These are phyloP conservation scores for Letharia lupina DNA, from an alignment of 495 filamentous ascomycete species.

Conservation along the genomic window DNA sequence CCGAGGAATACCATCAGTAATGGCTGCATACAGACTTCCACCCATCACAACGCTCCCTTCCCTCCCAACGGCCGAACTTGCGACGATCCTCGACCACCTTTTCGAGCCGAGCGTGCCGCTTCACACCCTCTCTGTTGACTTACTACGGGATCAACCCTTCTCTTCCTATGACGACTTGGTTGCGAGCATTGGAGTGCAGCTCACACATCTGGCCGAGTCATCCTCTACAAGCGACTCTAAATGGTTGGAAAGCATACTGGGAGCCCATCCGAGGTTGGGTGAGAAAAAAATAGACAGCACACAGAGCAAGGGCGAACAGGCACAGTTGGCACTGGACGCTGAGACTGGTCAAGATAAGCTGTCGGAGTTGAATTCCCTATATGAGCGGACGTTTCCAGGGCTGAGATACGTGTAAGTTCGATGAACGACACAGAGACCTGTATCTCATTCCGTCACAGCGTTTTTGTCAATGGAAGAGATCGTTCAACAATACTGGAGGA, in stretches of 20 bases:
- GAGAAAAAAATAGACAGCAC: slow-evolving; percentile 69
- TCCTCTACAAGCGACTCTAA: slow-evolving; percentile 44
- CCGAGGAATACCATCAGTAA: not conserved
- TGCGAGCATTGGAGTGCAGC: slow-evolving; percentile 47
- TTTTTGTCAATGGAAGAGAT: slow-evolving; percentile 80
- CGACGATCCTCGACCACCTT: slow-evolving; percentile 64
- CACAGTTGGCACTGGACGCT: slow-evolving; percentile 49
- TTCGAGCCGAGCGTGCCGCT: slow-evolving; percentile 79
- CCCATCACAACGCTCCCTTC: slow-evolving; percentile 42
- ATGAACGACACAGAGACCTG: not conserved
- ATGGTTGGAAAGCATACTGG: slow-evolving; percentile 62
- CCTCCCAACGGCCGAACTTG: slow-evolving; percentile 48
- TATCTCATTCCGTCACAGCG: slow-evolving; percentile 34
- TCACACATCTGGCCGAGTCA: slow-evolving; percentile 47
- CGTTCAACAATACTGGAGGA: slow-evolving; percentile 71
- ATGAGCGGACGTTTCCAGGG: slow-evolving; percentile 75
- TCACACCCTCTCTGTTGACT: slow-evolving; percentile 59
- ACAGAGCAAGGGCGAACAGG: slow-evolving; percentile 72
- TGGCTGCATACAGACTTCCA: slow-evolving; percentile 36
- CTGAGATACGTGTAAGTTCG: slow-evolving; percentile 70
- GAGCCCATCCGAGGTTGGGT: slow-evolving; percentile 83
- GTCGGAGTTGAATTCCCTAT: slow-evolving; percentile 62
- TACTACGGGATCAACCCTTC: slow-evolving; percentile 57
- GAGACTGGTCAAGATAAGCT: slow-evolving; percentile 51
- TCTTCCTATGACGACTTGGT: slow-evolving; percentile 51